phyloP scores from a whole-genome alignment of 2,329 filamentous ascomycete genomes.

The Chaetoscypha palmicola region DNA sequence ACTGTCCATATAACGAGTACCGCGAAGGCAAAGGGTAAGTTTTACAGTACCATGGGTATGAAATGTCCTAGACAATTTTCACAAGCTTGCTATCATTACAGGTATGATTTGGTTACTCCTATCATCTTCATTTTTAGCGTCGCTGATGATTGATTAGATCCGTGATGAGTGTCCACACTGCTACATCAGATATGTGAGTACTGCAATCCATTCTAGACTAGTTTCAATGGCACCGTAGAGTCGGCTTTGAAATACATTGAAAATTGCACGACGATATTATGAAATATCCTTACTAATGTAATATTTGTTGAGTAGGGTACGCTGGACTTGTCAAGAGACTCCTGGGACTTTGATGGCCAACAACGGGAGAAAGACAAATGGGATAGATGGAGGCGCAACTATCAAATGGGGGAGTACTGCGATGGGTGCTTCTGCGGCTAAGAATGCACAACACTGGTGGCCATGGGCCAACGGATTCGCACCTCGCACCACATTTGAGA shows the following conservation, averaged over 20 bases:
- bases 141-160: too few species aligned
- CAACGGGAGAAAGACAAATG: neutral
- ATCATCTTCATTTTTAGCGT: too few species aligned
- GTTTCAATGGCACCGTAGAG: too few species aligned
- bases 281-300: too few species aligned
- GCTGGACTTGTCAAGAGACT: neutral
- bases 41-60: neutral
- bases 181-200: neutral
- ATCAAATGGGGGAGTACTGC: neutral
- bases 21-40: too few species aligned
- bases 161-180: neutral
- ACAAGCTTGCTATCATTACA: slow-evolving; percentile 1
- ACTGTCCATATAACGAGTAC: neutral
- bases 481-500: neutral
- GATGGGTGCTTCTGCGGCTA: neutral
- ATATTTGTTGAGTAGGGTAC: too few species aligned
- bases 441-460: neutral
- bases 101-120: too few species aligned
- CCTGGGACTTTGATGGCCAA: neutral
- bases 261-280: too few species aligned
- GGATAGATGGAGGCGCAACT: neutral
- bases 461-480: neutral
- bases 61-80: neutral
- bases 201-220: too few species aligned
- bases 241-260: too few species aligned